phyloP scores from a whole-genome alignment of 108 stramenopile species.

The Cyclostephanos invisitatus region DNA sequence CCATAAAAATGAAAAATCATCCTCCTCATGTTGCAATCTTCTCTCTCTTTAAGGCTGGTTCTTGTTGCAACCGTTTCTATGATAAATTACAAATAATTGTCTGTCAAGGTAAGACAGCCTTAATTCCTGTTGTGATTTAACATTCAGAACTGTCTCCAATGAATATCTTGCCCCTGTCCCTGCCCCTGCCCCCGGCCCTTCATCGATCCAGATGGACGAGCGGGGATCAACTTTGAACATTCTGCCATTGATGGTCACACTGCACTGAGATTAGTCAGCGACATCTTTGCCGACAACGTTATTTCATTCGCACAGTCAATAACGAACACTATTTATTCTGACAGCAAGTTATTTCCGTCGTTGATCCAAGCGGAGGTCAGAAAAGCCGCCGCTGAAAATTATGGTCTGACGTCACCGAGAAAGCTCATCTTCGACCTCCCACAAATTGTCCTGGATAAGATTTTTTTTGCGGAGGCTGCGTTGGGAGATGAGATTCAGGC shows the following conservation, averaged over 20 bases:
- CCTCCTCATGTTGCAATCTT: neutral
- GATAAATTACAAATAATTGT: constrained; percentile 83
- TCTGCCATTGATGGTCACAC: constrained; percentile 90
- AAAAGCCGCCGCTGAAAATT: constrained; percentile 49
- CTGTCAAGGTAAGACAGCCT: constrained; percentile 22
- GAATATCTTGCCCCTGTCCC: neutral
- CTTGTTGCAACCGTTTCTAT: constrained; percentile 88
- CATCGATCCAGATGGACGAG: constrained; percentile 27
- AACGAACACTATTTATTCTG: constrained; percentile 72
- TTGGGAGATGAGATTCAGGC: constrained; percentile 80
- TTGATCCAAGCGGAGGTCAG: constrained; percentile 69
- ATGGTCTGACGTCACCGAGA: constrained; percentile 63
- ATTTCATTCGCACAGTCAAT: constrained; percentile 86
- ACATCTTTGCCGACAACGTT: constrained; percentile 85
- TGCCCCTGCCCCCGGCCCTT: neutral
- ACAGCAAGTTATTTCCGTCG: constrained; percentile 50
- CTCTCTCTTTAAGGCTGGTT: constrained; percentile 54
- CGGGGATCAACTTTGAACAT: constrained; percentile 86
- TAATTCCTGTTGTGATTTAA: constrained; percentile 56
- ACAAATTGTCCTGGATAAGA: constrained; percentile 56
- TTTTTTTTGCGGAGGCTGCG: constrained; percentile 79
- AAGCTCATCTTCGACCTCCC: constrained; percentile 75
- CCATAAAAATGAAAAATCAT: neutral
- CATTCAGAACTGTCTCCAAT: constrained; percentile 21
- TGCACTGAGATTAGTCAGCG: constrained; percentile 79